Evolutionary conservation across 2,329 filamentous ascomycete genomes (phyloP), one percentile per base, ranked within the genome.

Genomic region (Diaporthe batatas): DNA sequence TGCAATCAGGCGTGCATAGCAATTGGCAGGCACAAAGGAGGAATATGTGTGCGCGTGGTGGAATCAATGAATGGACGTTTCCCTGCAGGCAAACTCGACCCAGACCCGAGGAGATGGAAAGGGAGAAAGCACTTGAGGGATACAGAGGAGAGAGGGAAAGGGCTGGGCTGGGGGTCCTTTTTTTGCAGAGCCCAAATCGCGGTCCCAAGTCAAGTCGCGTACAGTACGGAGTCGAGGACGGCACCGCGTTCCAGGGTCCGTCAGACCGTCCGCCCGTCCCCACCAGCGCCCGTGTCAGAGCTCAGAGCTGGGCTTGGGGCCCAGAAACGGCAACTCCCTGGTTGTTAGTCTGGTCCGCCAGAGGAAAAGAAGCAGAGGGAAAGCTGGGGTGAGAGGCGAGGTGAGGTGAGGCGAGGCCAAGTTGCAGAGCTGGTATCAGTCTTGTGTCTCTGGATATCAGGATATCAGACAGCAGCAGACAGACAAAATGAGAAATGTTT

Each of bases 171-270:
- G 68, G 59, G 51, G 58, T 54, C 34, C 65, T 65, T 72, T 68
- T 72, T 55, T 72, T 59, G 57, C 54, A 68, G 44, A 65, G 67
- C 72, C 73, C 73, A 72, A 68, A 59, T 74, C 70, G 73, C 73
- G 73, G 70, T 68, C 42, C 42, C 47, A 57, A 54, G 34, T 71
- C 72, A 74, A 71, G 70, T 74, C 73, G 73, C 73, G 73, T 74
- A 70, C 68, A 70, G 68, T 70, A 70, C 53, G 68, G 68, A 59
- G 55, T 70, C 47, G 54, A 51, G 68, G 68, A 59, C 62, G 44
- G 62, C 34, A 72, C 64, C 73, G 73, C 73, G 73, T 74, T 70
- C 58, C 65, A 51, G 44, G 44, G 62, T 51, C 62, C 62, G 62
- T 65, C 62, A 65, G 59, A 65, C 59, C 42, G 42, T 72, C 51